These are phyloP conservation scores for Fusarium burgessii DNA, from an alignment of 2,329 filamentous ascomycete genomes.

Conservation along the genomic window DNA sequence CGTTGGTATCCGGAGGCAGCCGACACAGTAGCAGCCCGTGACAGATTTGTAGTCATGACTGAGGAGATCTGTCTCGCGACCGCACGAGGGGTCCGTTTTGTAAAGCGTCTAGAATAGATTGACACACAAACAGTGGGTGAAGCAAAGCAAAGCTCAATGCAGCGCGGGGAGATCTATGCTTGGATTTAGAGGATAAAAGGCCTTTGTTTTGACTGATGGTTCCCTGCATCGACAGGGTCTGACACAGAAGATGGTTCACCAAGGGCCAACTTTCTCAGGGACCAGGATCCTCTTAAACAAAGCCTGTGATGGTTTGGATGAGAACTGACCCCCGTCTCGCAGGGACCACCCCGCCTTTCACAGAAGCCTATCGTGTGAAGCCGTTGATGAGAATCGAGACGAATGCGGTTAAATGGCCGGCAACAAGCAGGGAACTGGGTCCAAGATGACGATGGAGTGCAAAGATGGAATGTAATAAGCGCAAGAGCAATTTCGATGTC, in stretches of 20 bases:
- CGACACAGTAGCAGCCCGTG: conserved; percentile 44
- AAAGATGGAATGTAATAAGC: conserved; percentile 40
- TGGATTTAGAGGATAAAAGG: conserved; percentile 36
- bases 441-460: conserved; percentile 38
- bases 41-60: conserved; percentile 42
- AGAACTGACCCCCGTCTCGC: conserved; percentile 42
- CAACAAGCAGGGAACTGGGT: conserved; percentile 42
- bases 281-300: conserved; percentile 38
- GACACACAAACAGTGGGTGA: conserved; percentile 25
- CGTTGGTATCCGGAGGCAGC: conserved; percentile 35
- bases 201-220: conserved; percentile 37
- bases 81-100: conserved; percentile 25
- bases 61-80: conserved; percentile 26
- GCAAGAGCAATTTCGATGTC: conserved; percentile 39
- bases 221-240: conserved; percentile 46
- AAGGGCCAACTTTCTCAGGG: conserved; percentile 34
- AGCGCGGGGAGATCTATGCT: conserved; percentile 35
- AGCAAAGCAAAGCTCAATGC: conserved; percentile 11
- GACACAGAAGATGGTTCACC: conserved; percentile 46
- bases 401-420: conserved; percentile 44
- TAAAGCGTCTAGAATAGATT: conserved; percentile 39
- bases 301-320: conserved; percentile 25
- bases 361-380: conserved; percentile 40
- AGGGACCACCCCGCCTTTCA: conserved; percentile 45
- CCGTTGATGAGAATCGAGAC: conserved; percentile 39